Conservation (phyloP, 805 yeast genomes). For the Wickerhamomyces queroliae region DNA sequence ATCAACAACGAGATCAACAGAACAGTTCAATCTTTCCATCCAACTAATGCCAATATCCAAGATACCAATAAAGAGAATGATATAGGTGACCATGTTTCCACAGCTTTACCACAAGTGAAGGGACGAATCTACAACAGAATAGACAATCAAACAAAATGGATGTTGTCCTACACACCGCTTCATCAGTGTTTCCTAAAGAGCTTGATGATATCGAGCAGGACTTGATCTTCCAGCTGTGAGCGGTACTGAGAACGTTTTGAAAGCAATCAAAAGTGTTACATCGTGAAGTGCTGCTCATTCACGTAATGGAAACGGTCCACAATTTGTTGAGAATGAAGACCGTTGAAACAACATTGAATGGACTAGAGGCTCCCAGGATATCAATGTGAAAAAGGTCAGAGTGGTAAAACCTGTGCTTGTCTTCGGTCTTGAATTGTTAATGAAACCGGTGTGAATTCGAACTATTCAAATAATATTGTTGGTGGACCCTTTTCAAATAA, state of each 20-base stretch:
- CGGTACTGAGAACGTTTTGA: slow-evolving; percentile 39
- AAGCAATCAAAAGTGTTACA: slow-evolving; percentile 37
- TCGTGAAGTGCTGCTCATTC: slow-evolving; percentile 37
- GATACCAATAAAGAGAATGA: too few species aligned
- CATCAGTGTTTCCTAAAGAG: slow-evolving; percentile 28
- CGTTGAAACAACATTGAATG: slow-evolving; percentile 33
- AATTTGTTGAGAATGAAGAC: slow-evolving; percentile 20
- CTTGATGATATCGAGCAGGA: slow-evolving; percentile 35
- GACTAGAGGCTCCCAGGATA: slow-evolving; percentile 19
- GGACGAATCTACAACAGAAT: too few species aligned
- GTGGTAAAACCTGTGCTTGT: slow-evolving; percentile 34
- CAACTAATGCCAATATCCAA: too few species aligned
- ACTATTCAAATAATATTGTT: neutral
- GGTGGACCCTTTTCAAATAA: slow-evolving; percentile 23
- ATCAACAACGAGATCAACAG: too few species aligned
- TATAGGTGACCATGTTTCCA: too few species aligned
- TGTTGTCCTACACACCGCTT: slow-evolving; percentile 40
- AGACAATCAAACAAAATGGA: too few species aligned
- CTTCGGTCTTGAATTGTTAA: slow-evolving; percentile 41
- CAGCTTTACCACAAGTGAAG: too few species aligned
- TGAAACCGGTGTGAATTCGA: slow-evolving; percentile 16
- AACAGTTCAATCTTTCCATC: too few species aligned
- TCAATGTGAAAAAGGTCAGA: slow-evolving; percentile 13
- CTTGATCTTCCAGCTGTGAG: slow-evolving; percentile 44
- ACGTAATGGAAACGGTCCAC: too few species aligned